Evolutionary conservation across 2,329 filamentous ascomycete species (phyloP).

Genomic region (Xylaria sp.): DNA sequence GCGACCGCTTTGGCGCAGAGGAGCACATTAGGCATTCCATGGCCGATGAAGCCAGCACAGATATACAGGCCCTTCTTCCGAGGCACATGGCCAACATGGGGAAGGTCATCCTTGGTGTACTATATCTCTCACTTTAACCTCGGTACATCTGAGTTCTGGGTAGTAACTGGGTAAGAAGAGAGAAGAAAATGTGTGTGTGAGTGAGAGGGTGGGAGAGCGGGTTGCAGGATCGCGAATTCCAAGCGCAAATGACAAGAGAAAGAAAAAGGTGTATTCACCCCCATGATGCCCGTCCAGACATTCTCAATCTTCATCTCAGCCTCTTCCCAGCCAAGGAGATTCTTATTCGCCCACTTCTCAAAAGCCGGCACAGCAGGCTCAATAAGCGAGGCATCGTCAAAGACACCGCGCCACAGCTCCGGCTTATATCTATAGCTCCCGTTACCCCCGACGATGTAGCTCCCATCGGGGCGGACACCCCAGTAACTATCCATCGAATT

Average conservation of each 20-base stretch:
- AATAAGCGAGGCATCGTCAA: conserved; percentile 60
- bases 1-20: conserved; percentile 42
- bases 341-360: conserved; percentile 59
- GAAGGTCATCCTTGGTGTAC: conserved; percentile 41
- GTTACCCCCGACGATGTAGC: conserved; percentile 55
- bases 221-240: neutral
- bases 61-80: conserved; percentile 39
- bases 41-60: conserved; percentile 45
- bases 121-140: conserved; percentile 19
- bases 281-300: conserved; percentile 52
- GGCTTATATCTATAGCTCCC: conserved; percentile 49
- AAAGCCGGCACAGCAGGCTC: conserved; percentile 57
- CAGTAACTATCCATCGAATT: conserved; percentile 40
- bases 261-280: conserved; percentile 36
- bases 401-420: conserved; percentile 58
- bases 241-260: neutral
- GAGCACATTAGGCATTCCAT: conserved; percentile 46
- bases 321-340: conserved; percentile 62
- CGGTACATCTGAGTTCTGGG: neutral
- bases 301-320: conserved; percentile 50
- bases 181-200: neutral
- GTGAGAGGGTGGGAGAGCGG: neutral
- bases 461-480: conserved; percentile 55
- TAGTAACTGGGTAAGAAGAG: neutral
- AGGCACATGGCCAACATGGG: conserved; percentile 44